Percentiles rank a stretch among this genome's conserved stretches.
Evolutionary conservation across 2,329 filamentous ascomycete genomes (phyloP).

Genomic region (Monilinia fructicola): DNA sequence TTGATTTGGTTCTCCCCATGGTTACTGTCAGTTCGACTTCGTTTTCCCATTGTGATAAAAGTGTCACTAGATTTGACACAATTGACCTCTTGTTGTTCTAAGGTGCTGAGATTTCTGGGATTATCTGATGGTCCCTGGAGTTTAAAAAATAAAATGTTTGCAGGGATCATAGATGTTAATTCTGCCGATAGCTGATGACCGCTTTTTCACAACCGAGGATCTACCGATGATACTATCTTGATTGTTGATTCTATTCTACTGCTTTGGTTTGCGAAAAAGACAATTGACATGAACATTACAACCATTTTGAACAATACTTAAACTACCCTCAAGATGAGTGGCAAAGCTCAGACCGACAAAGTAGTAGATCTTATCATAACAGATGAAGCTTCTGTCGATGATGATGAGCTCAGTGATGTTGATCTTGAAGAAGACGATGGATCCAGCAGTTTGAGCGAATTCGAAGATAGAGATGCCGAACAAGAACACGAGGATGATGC

Average conservation of each 20-base stretch:
- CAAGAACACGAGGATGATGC: constrained; percentile 60
- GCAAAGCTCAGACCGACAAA: constrained; percentile 34
- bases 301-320: constrained; percentile 2
- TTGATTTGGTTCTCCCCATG: constrained; percentile 2
- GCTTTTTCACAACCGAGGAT: neutral
- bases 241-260: constrained; percentile 2
- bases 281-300: constrained; percentile 2
- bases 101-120: neutral
- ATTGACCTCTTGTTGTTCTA: neutral
- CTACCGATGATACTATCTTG: constrained; percentile 2
- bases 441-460: constrained; percentile 91
- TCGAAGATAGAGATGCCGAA: constrained; percentile 70
- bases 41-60: constrained; percentile 37
- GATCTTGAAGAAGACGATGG: constrained; percentile 63
- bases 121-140: too few relatives aligned
- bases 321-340: constrained; percentile 36
- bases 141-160: constrained; percentile 11
- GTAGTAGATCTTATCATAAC: constrained; percentile 35
- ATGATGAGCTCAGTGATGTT: constrained; percentile 38
- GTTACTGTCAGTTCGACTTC: constrained; percentile 35
- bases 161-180: neutral
- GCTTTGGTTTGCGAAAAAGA: constrained; percentile 10
- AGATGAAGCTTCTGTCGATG: constrained; percentile 34
- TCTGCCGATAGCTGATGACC: constrained; percentile 8
- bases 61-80: neutral